Base-by-base conservation (phyloP, 768 basidiomycete genomes). In the Pulveroboletus sp. region DNA sequence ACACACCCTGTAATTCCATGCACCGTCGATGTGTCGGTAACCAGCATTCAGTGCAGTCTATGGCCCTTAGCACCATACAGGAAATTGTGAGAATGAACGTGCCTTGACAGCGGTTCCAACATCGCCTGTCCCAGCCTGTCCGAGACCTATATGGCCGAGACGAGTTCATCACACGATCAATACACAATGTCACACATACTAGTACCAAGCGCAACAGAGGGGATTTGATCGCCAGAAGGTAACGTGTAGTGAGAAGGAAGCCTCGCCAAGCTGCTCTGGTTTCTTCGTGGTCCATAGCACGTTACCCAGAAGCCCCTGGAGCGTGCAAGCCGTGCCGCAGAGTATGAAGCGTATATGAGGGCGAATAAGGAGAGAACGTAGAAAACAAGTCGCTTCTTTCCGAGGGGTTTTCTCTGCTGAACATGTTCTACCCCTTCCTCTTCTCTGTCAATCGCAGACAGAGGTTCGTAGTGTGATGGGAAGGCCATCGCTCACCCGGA, bases 11-110 rank as follows among this genome's bases (percentile, higher is more conserved):
- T 88, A 89, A 39, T 75, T 72, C 84, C 84, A 88, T 34, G 85
- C 86, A 16, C 78, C 85, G 55, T 86, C 86, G 38, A 88, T 84
- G 59, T 86, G 86, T 51, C 79, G 73, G 57, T 88, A 88, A 0
- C 86, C 85, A 6, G 77, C 69, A 22, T 73, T 69, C 46, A 88
- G 62, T 2, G 85, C 85, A 4, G 76, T 69, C 78, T 83, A 45
- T 11, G 10, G 8, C 9, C 2, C 20, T 51, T 23, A 47, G 36
- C 19, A 34, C 26, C 20, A 9, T 23, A 24, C 2, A 17, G 19
- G 5, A 26, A 29, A 4, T 5, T 10, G 23, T 22, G n/a, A 5
- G 1, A 19, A 30, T 6, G 26, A n/a, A 22, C 58, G 0, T 41
- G 77, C 82, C 71, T 80, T 81, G 50, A 89, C 84, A 19, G 86